phyloP scores from a whole-genome alignment of 2,329 filamentous ascomycete species.

The Cephalotrichum gorgonifer region DNA sequence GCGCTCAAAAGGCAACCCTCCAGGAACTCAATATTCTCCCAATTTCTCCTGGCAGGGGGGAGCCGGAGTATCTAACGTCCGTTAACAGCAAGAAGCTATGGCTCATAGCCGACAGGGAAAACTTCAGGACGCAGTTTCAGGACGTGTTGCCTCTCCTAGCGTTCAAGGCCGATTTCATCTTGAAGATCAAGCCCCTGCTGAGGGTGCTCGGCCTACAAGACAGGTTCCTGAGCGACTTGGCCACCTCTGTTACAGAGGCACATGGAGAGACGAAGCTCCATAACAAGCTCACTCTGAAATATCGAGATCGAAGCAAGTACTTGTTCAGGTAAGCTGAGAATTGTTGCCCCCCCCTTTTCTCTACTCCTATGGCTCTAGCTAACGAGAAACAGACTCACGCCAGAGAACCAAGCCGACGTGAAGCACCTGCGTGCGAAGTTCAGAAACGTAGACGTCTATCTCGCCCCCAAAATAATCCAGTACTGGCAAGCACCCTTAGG shows the following conservation, averaged over 20 bases:
- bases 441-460: slow-evolving; percentile 3
- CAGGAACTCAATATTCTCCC: neutral
- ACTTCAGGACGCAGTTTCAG: slow-evolving; percentile 2
- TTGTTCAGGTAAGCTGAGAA: slow-evolving; percentile 5
- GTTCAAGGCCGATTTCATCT: slow-evolving; percentile 1
- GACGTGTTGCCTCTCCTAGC: slow-evolving; percentile 3
- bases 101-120: slow-evolving; percentile 7
- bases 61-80: neutral
- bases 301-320: slow-evolving; percentile 1
- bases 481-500: slow-evolving; percentile 5
- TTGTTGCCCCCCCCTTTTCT: neutral
- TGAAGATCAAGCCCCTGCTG: slow-evolving; percentile 3
- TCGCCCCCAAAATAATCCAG: neutral
- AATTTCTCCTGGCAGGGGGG: neutral
- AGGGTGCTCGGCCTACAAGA: neutral
- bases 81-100: neutral
- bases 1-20: neutral
- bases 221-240: slow-evolving; percentile 3
- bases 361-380: neutral
- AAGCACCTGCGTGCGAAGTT: neutral
- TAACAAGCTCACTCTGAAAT: slow-evolving; percentile 1
- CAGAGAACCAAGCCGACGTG: neutral
- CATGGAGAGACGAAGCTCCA: neutral
- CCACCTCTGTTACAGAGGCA: slow-evolving; percentile 4
- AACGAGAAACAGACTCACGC: slow-evolving; percentile 6